Evolutionary conservation across 805 yeast genomes (phyloP).

Genomic region (Kuraishia ogatae): DNA sequence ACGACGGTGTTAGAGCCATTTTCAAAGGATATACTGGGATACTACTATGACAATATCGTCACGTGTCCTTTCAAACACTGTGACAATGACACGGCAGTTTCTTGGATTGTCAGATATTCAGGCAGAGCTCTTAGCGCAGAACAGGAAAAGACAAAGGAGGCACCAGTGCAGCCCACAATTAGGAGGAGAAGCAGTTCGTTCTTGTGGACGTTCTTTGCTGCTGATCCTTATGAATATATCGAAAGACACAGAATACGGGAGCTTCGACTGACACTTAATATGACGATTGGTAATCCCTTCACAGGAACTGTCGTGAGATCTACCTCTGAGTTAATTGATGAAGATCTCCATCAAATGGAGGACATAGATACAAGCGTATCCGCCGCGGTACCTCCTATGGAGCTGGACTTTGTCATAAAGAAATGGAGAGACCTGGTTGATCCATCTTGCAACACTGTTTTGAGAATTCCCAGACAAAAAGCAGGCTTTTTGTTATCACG

Average conservation of each 20-base stretch:
- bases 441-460: conserved; percentile 10
- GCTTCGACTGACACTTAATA: background rate
- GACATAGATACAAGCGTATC: background rate
- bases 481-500: conserved; percentile 15
- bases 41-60: conserved; percentile 61
- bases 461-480: conserved; percentile 17
- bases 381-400: background rate
- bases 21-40: conserved; percentile 37
- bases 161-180: conserved; percentile 3
- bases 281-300: background rate
- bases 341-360: background rate
- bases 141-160: background rate
- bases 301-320: conserved; percentile 1
- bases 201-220: conserved; percentile 15
- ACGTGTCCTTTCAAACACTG: conserved; percentile 45
- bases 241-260: conserved; percentile 1
- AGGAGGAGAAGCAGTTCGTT: conserved; percentile 21
- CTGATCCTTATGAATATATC: conserved; percentile 30
- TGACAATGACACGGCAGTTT: conserved; percentile 1
- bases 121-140: background rate
- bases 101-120: conserved; percentile 2
- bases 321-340: background rate
- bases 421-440: background rate
- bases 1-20: conserved; percentile 16
- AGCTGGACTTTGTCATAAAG: background rate